A percentile compares a stretch with the other conserved stretches of the same genome.
Conservation (phyloP, 2,329 filamentous ascomycete species). For the Neospermospora avenae region DNA sequence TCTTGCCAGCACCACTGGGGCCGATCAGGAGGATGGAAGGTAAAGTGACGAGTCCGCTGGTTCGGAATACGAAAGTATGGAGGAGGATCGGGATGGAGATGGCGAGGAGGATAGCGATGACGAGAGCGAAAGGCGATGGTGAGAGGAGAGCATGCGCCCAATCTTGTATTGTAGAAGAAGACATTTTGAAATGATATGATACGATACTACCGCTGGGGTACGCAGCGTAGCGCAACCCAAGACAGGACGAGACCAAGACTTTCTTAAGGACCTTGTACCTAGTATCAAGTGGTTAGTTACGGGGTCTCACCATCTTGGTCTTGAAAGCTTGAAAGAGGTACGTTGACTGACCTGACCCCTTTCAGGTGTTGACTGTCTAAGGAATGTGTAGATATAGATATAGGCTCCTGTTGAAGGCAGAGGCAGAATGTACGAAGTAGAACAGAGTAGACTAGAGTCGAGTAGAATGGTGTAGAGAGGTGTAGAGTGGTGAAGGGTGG, state of each 20-base stretch:
- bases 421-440: too few species aligned
- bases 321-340: neutral
- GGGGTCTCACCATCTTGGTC: too few species aligned
- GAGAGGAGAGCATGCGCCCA: constrained; percentile 53
- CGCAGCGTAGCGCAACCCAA: neutral
- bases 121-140: constrained; percentile 59
- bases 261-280: neutral
- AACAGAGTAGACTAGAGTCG: too few species aligned
- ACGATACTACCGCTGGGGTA: too few species aligned
- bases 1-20: constrained; percentile 82
- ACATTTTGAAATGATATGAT: too few species aligned
- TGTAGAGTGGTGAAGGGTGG: neutral
- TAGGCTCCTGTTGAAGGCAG: too few species aligned
- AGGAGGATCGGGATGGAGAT: constrained; percentile 70
- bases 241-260: neutral
- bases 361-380: too few species aligned
- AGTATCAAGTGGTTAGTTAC: neutral
- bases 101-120: constrained; percentile 67
- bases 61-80: constrained; percentile 68
- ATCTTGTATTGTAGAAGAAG: constrained; percentile 19
- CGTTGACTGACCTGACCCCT: too few species aligned
- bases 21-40: constrained; percentile 80
- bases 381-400: too few species aligned
- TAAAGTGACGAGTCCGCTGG: constrained; percentile 61
- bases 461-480: neutral